These are phyloP conservation scores for Fusarium sp. DNA, from an alignment of 2,329 filamentous ascomycete genomes.

Conservation along the genomic window DNA sequence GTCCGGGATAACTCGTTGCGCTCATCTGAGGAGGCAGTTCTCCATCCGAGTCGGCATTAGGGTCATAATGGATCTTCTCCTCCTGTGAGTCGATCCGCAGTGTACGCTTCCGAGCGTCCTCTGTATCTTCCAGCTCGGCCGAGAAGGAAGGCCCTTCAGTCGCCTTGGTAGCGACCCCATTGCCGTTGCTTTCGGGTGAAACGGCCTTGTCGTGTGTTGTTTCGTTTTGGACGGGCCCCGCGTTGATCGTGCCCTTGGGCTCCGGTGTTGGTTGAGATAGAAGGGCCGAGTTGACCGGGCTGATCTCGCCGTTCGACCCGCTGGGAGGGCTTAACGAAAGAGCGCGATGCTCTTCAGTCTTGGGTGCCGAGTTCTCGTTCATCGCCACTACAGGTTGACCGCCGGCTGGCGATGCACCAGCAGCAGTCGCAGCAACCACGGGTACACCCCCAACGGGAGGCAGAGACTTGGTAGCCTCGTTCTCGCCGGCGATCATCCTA, in stretches of 20 bases:
- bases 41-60: slow-evolving; percentile 49
- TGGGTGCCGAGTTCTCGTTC: background rate
- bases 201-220: background rate
- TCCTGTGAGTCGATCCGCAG: slow-evolving; percentile 59
- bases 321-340: slow-evolving; percentile 36
- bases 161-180: slow-evolving; percentile 1
- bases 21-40: slow-evolving; percentile 66
- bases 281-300: slow-evolving; percentile 16
- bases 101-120: slow-evolving; percentile 59
- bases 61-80: slow-evolving; percentile 64
- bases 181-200: slow-evolving; percentile 4
- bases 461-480: slow-evolving; percentile 4
- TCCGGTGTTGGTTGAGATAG: slow-evolving; percentile 19
- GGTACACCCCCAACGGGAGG: slow-evolving; percentile 11
- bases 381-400: background rate
- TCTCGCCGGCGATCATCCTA: slow-evolving; percentile 12
- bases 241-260: background rate
- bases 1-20: slow-evolving; percentile 76
- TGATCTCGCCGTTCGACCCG: slow-evolving; percentile 18
- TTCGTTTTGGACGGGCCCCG: background rate
- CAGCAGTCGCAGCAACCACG: slow-evolving; percentile 3
- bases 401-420: slow-evolving; percentile 1
- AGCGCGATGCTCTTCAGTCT: slow-evolving; percentile 16
- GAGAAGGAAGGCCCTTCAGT: slow-evolving; percentile 35
- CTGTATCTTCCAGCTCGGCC: slow-evolving; percentile 56